Base-by-base conservation (phyloP, 2,329 filamentous ascomycete species). In the Aschersonia sp. region DNA sequence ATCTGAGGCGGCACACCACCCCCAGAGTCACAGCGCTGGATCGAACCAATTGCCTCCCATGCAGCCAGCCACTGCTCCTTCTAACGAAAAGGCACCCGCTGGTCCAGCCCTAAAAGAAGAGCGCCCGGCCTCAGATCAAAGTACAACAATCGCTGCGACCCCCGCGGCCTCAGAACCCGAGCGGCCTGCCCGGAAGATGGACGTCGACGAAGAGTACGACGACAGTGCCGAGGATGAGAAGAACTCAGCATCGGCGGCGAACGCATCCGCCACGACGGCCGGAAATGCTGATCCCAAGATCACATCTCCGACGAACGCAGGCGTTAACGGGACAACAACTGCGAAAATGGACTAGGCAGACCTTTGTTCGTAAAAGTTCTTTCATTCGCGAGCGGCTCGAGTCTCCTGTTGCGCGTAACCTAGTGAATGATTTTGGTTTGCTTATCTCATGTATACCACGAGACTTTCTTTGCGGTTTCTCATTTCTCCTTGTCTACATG, bases 121-220 rank as follows among this genome's bases (percentile, higher is more conserved):
- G 51, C 71, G 75, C 9, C 64, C 70, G 38, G 65, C 73, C 46
- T 63, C 54, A 28, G 62, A 65, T 48, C 61, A 62, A 48, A 60
- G 68, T 28, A 60, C 66, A 40, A 57, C 70, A 30, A 69, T 71
- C 32, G 66, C 75, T 31, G 64, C 74, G 2, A 70, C 74, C 29
- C 69, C 74, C 28, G 64, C 53, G 2, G 50, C 73, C 20, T 82
- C 81, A 50, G 91, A 97, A 67, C 86, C 89, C 7, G 80, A 85
- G 63, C 71, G 80, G 47, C 89, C 92, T 35, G 88, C 89, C 28
- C 77, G 92, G 29, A 94, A 94, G 65, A 94, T 98, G 80, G 91
- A 97, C 5, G 86, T 97, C 28, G 89, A 98, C 56, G 92, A 98
- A 63, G 85, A 97, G 62, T 97, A 98, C 58, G 91, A 97, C 62